Percentiles rank a stretch among this genome's conserved stretches.
Conservation (phyloP, 179 eudicot genomes). For the Spergularia azorica region DNA sequence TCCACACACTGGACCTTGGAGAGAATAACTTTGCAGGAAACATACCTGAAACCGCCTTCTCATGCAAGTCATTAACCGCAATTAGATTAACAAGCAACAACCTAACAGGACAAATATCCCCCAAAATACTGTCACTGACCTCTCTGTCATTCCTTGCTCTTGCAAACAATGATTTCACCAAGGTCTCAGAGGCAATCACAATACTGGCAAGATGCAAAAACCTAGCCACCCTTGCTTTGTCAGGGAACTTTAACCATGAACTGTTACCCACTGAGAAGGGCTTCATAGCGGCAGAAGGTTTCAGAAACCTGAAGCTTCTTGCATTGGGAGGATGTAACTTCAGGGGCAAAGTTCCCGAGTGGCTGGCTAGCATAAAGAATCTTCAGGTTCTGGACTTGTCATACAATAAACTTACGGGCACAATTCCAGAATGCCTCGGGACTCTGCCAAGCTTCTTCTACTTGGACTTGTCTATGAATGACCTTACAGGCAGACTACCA, state of each 20-base stretch:
- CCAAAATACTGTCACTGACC: conserved; percentile 40
- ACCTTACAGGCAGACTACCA: conserved; percentile 59
- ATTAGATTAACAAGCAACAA: conserved; percentile 60
- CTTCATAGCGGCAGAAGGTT: conserved; percentile 36
- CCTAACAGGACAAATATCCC: conserved; percentile 57
- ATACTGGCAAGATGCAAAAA: conserved; percentile 51
- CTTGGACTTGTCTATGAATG: conserved; percentile 64
- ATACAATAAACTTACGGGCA: conserved; percentile 50
- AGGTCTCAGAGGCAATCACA: conserved; percentile 51
- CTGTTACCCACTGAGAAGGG: conserved; percentile 40
- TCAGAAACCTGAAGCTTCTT: conserved; percentile 54
- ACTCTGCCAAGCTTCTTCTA: conserved; percentile 62
- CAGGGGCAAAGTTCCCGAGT: conserved; percentile 58
- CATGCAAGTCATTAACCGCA: conserved; percentile 70
- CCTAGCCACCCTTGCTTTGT: conserved; percentile 51
- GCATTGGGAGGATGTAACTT: conserved; percentile 72
- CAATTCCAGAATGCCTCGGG: conserved; percentile 65
- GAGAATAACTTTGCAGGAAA: conserved; percentile 63
- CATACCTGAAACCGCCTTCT: conserved; percentile 57
- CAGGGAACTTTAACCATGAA: conserved; percentile 64
- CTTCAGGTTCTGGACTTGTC: conserved; percentile 73
- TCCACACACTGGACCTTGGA: conserved; percentile 67
- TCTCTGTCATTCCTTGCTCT: conserved; percentile 70
- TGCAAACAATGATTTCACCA: conserved; percentile 63
- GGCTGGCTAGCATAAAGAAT: conserved; percentile 53